These are phyloP conservation scores for Ganoderma meredithae DNA, from an alignment of 1,284 basidiomycete species.

Conservation along the genomic window DNA sequence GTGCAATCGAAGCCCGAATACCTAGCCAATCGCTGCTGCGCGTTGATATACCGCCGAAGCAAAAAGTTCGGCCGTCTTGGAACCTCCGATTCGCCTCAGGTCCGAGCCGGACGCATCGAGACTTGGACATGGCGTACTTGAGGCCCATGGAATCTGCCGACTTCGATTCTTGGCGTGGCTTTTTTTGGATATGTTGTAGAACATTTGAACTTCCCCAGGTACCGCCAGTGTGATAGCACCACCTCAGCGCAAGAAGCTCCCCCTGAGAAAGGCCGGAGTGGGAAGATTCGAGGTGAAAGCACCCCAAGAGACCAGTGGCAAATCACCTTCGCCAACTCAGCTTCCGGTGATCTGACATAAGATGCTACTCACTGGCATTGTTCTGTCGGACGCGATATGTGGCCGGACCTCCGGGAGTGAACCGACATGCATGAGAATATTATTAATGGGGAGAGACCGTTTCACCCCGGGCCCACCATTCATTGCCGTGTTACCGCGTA, in stretches of 20 bases:
- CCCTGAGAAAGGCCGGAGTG: constrained; percentile 1
- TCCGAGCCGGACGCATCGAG: neutral
- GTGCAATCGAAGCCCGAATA: neutral
- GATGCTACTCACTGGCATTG: neutral
- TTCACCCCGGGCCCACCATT: neutral
- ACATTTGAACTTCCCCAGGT: neutral
- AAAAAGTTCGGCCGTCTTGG: neutral
- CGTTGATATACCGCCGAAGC: neutral
- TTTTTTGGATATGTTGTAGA: neutral
- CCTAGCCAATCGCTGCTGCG: neutral
- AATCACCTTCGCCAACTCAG: neutral
- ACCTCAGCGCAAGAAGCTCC: neutral
- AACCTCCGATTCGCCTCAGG: neutral
- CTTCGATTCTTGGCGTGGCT: neutral
- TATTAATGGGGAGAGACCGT: neutral
- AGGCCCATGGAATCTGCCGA: neutral
- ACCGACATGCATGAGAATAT: neutral
- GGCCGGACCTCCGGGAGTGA: neutral
- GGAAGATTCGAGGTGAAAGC: neutral
- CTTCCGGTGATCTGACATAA: neutral
- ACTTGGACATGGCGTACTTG: neutral
- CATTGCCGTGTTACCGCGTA: neutral
- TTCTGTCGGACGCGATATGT: neutral
- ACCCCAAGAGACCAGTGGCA: neutral
- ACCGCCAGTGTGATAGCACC: neutral